A percentile compares a stretch with the other conserved stretches of the same genome.
These are phyloP conservation scores for Suillus spraguei DNA, from an alignment of 768 basidiomycete genomes.

Conservation along the genomic window DNA sequence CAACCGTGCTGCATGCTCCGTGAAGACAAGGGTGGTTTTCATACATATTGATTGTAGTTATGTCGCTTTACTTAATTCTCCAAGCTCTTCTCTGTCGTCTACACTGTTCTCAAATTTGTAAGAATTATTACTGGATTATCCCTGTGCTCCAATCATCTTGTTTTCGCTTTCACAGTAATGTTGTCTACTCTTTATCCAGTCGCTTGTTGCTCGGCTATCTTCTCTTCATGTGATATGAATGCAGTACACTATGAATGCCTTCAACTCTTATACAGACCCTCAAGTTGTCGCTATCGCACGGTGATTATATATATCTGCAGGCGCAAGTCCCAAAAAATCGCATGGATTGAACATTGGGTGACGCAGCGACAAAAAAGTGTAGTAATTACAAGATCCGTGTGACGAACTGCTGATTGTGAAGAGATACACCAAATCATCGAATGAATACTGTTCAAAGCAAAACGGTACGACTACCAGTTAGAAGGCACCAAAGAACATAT, in stretches of 20 bases:
- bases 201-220: no score
- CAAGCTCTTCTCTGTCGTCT: no score
- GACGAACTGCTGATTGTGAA: neutral
- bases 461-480: neutral
- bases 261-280: no score
- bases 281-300: no score
- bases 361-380: neutral
- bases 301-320: no score
- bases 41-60: neutral
- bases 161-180: no score
- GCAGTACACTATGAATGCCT: no score
- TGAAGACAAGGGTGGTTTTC: neutral
- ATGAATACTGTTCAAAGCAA: constrained; percentile 5
- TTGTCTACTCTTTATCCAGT: no score
- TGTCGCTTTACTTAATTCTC: neutral
- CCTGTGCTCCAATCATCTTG: no score
- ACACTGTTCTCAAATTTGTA: no score
- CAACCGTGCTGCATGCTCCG: neutral
- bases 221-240: no score
- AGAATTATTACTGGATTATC: no score
- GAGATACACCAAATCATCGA: constrained; percentile 2
- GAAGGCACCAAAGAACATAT: constrained; percentile 8
- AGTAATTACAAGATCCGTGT: neutral
- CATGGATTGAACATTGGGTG: constrained; percentile 2
- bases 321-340: neutral